Evolutionary conservation across 257 asterid species (phyloP).

Genomic region (Penstemon davidsonii): DNA sequence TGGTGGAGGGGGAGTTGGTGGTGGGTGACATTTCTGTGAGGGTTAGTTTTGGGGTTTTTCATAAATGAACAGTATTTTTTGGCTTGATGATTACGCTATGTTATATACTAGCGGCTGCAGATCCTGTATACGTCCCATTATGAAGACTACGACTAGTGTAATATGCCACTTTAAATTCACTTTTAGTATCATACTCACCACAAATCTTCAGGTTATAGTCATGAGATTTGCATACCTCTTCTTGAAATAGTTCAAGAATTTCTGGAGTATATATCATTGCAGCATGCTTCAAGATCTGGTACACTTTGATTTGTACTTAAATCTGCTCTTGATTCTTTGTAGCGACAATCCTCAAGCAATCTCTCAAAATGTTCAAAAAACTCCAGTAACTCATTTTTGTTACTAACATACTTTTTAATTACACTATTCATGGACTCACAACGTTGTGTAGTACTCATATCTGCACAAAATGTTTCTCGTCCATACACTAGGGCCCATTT

Average conservation of each 20-base stretch:
- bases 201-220: not conserved
- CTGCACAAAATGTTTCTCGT: too few species aligned
- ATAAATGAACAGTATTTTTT: too few species aligned
- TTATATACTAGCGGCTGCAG: too few species aligned
- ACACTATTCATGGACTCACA: not conserved
- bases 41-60: too few species aligned
- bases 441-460: not conserved
- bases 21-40: too few species aligned
- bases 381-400: too few species aligned
- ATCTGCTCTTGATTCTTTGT: conserved; percentile 1
- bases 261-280: not conserved
- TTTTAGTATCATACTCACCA: not conserved
- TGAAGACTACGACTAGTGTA: too few species aligned
- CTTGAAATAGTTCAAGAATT: not conserved
- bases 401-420: not conserved
- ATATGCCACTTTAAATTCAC: too few species aligned
- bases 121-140: too few species aligned
- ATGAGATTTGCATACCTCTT: not conserved
- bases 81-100: too few species aligned
- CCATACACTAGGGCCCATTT: not conserved
- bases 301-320: not conserved
- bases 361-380: too few species aligned
- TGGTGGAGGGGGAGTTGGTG: too few species aligned
- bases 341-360: not conserved
- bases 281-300: not conserved